A percentile compares a stretch with the other conserved stretches of the same genome.
phyloP scores from a whole-genome alignment of 1,139 yeast genomes.

The Geotrichum restrictum region DNA sequence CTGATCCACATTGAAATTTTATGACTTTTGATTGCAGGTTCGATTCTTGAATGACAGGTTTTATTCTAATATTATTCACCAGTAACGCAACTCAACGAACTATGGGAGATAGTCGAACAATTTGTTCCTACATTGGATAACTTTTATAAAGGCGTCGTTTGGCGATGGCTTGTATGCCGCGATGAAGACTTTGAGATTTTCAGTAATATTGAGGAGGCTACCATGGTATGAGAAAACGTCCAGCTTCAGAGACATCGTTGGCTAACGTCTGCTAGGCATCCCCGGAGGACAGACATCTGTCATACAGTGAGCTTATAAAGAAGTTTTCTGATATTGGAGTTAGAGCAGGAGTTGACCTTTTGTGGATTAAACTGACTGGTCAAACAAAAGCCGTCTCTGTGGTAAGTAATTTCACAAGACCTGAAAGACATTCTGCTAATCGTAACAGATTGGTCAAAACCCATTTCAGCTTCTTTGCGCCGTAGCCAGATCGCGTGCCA shows the following conservation, averaged over 20 bases:
- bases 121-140: constrained; percentile 30
- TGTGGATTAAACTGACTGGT: constrained; percentile 41
- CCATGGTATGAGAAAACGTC: constrained; percentile 12
- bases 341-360: constrained; percentile 36
- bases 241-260: background rate
- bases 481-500: constrained; percentile 37
- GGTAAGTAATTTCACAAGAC: constrained; percentile 6
- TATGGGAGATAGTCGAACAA: constrained; percentile 32
- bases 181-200: constrained; percentile 29
- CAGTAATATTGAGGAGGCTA: constrained; percentile 17
- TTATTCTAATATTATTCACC: constrained; percentile 11
- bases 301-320: constrained; percentile 22
- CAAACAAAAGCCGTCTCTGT: constrained; percentile 26
- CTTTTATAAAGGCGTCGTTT: constrained; percentile 28
- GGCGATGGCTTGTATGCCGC: constrained; percentile 34
- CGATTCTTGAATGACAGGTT: constrained; percentile 13
- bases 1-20: background rate
- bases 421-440: background rate
- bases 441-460: constrained; percentile 32
- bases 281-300: constrained; percentile 21
- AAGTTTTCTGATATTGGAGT: constrained; percentile 30
- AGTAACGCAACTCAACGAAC: constrained; percentile 34
- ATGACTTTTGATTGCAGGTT: constrained; percentile 13
- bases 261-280: constrained; percentile 9
- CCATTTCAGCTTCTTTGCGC: constrained; percentile 40